Base-by-base conservation (phyloP, 306 rosid genomes). In the Cicer arietinum region DNA sequence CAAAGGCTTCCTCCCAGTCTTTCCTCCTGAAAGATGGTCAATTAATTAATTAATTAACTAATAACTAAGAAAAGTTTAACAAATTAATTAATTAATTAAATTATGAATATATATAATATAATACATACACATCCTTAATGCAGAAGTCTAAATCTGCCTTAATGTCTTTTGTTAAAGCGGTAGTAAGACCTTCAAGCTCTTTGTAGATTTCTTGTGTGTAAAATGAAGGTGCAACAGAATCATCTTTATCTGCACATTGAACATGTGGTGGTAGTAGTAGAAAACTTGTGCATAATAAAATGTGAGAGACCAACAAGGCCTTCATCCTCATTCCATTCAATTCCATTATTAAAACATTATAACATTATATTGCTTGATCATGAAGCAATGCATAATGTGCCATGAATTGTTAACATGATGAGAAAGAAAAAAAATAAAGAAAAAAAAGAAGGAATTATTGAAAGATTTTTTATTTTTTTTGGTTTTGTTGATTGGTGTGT, bases 1-100 rank as follows among this genome's bases (percentile, higher is more conserved):
- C 71, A 72, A 90, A 90, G 8, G 96, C 93, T 45, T 77, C 90
- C 69, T 79, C 35, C 93, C 93, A 90, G 65, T 90, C 96, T 25
- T 75, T 58, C 7, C 79, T 40, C 85, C 96, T 90, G 82, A 70
- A 80, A 83, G 53, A 53, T 53, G 52, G 42, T 73, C 3, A 74
- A 54, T 66, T 25, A 51, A 9, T 17, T 39, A 51, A 9, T 17
- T 39, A 61, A 62, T 54, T 10, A 35, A 37, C 10, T 37, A 40
- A 13, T 8, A 37, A 39, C 7, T 73, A 13, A 22, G 18, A 73
- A 14, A 44, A 75, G 42, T 8, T 20, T 65, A 48, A 71, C 18
- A 44, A 35, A 35, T 14, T 63, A 63, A 63, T 63, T 62, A 62
- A 62, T 62, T 41, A 60, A n/a, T 39, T 14, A 40, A 62, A n/a